Evolutionary conservation across 202 grass and related monocot species (phyloP).

Genomic region (Carex arenaria): DNA sequence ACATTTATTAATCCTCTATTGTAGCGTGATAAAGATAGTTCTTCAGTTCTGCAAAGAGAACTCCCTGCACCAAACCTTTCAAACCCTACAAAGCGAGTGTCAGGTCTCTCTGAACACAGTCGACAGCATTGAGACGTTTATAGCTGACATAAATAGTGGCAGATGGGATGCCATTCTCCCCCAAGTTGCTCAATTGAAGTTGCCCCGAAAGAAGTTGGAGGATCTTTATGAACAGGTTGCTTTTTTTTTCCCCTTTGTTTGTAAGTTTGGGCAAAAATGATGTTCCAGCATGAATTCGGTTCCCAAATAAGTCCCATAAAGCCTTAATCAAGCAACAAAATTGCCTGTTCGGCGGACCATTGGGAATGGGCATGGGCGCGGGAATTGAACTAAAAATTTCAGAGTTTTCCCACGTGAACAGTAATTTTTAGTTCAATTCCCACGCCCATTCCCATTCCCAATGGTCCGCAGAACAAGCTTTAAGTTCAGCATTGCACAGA

Average conservation of each 20-base stretch:
- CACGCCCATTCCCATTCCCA: no score
- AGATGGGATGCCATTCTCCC: slow-evolving; percentile 93
- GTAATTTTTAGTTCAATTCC: no score
- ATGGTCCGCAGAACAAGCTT: no score
- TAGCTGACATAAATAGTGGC: slow-evolving; percentile 69
- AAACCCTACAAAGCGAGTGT: slow-evolving; percentile 89
- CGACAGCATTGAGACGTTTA: slow-evolving; percentile 79
- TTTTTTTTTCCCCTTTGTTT: neutral
- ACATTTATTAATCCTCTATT: neutral
- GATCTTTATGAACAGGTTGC: slow-evolving; percentile 77
- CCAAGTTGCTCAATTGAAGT: slow-evolving; percentile 84
- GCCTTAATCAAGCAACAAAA: neutral
- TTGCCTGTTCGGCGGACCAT: no score
- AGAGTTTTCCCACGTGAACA: no score
- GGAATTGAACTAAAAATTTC: no score
- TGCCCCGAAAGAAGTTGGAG: slow-evolving; percentile 84
- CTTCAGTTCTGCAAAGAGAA: slow-evolving; percentile 98
- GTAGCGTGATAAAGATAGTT: slow-evolving; percentile 94
- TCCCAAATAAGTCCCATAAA: neutral
- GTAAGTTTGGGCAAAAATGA: neutral
- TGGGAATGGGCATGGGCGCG: no score
- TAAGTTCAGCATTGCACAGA: neutral
- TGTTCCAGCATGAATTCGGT: neutral
- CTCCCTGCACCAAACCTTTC: slow-evolving; percentile 89
- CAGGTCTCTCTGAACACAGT: slow-evolving; percentile 96